Conservation (phyloP, 2,329 filamentous ascomycete species). For the Alternaria dauci region DNA sequence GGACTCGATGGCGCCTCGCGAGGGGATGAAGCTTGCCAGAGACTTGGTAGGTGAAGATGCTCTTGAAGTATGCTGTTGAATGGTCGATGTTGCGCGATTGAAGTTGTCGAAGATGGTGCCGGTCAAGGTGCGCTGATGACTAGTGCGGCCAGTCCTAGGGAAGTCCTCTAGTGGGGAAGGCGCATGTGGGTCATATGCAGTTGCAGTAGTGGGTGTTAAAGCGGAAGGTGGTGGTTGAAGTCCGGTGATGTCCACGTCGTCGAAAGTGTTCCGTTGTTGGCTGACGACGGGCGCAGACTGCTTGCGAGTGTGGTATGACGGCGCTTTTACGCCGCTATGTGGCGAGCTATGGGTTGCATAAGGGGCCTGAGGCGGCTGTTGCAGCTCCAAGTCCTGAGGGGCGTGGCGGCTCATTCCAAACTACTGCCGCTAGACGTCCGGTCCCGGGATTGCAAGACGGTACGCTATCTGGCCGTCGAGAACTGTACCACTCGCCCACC, state of each 20-base stretch:
- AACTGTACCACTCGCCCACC: slow-evolving; percentile 32
- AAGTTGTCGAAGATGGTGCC: slow-evolving; percentile 51
- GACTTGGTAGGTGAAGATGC: slow-evolving; percentile 51
- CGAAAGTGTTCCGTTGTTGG: slow-evolving; percentile 35
- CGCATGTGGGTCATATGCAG: slow-evolving; percentile 47
- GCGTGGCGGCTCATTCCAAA: slow-evolving; percentile 35
- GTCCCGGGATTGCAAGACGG: slow-evolving; percentile 7
- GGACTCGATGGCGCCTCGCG: slow-evolving; percentile 41
- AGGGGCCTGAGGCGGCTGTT: slow-evolving; percentile 32
- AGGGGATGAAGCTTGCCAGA: slow-evolving; percentile 51
- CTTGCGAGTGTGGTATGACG: slow-evolving; percentile 33
- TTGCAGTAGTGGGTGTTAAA: slow-evolving; percentile 37
- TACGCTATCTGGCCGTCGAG: slow-evolving; percentile 29
- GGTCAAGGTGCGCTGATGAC: slow-evolving; percentile 48
- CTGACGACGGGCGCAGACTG: slow-evolving; percentile 30
- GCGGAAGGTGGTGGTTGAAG: slow-evolving; percentile 46
- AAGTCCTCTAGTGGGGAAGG: slow-evolving; percentile 42
- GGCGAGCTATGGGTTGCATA: slow-evolving; percentile 43
- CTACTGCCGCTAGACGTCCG: slow-evolving; percentile 21
- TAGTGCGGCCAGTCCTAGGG: slow-evolving; percentile 26
- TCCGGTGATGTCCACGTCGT: slow-evolving; percentile 45
- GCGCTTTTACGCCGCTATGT: slow-evolving; percentile 30
- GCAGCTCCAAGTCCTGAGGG: slow-evolving; percentile 29
- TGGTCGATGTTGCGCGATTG: slow-evolving; percentile 45
- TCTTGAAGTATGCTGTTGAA: slow-evolving; percentile 51